Base-by-base conservation (phyloP, 2,329 filamentous ascomycete species). In the Paraconiothyrium sp. region DNA sequence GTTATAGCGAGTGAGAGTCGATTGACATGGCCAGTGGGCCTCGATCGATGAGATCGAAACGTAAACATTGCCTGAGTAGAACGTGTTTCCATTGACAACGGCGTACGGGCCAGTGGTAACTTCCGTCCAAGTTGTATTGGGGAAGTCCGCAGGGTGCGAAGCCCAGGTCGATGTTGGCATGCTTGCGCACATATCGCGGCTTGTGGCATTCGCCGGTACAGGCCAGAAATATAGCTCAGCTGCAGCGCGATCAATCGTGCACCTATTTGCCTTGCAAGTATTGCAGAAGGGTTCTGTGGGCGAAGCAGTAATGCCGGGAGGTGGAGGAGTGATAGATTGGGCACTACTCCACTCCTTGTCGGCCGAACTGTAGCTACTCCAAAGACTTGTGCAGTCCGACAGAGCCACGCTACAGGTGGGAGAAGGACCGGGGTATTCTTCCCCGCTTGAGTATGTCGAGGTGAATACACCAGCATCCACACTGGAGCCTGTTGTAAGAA, bases 61-160 rank as follows among this genome's bases (percentile, higher is more conserved):
- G 35, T 68, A 68, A 11, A 68, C 61, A 37, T 68, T 68, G 39
- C 66, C 66, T 39, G 62, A 37, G 43, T 62, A 68, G 50, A 68
- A 61, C 1, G 66, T 68, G 3, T 60, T 49, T 7, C 60, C 62
- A 34, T 64, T 50, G 1, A 67, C 64, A 9, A 67, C 60, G 10
- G 60, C 61, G 22, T 65, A 68, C 20, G 58, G 62, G 5, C 66
- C 66, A 2, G 64, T 68, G 11, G 66, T 68, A 4, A 51, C 64
- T 4, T 64, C 62, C 1, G 57, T 44, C 43, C 62, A 68, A 14
- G 66, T 67, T 4, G 61, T 51, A 39, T 66, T 66, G 24, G 60
- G 30, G 44, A 63, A 57, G 4, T 58, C 59, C 2, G 56, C 46
- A 46, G 59, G 58, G 0, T 43, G 50, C 13, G 61, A 59, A 4